phyloP scores from a whole-genome alignment of 495 filamentous ascomycete genomes.

The Lophiotrema nucula region DNA sequence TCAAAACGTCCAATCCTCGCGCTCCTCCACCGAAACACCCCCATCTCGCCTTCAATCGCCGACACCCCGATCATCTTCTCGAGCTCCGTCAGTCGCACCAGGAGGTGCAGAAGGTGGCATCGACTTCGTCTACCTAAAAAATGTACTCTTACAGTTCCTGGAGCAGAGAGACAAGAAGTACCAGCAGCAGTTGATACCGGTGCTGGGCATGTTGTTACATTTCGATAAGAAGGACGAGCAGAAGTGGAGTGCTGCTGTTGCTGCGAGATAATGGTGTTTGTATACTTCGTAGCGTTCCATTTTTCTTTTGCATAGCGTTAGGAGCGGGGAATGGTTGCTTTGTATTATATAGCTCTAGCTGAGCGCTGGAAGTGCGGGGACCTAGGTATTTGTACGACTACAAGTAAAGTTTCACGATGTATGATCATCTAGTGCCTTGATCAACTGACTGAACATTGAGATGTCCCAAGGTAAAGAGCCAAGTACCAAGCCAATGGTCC shows the following conservation, averaged over 20 bases:
- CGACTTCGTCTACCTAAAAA: constrained; percentile 91
- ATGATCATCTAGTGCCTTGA: too few relatives aligned
- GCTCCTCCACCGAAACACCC: constrained; percentile 52
- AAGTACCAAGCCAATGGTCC: too few relatives aligned
- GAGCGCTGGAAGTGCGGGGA: too few relatives aligned
- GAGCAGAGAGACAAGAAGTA: constrained; percentile 91
- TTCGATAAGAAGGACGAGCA: constrained; percentile 88
- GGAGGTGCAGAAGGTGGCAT: constrained; percentile 48
- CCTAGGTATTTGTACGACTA: too few relatives aligned
- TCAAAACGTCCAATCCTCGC: constrained; percentile 55
- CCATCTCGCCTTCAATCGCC: constrained; percentile 57
- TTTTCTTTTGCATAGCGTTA: constrained; percentile 18
- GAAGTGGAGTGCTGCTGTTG: constrained; percentile 82
- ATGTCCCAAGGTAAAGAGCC: too few relatives aligned
- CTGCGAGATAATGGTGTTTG: constrained; percentile 45
- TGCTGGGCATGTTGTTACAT: constrained; percentile 83
- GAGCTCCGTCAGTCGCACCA: constrained; percentile 45
- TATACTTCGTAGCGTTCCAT: not conserved
- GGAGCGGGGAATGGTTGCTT: too few relatives aligned
- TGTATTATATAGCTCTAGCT: too few relatives aligned
- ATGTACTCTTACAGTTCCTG: constrained; percentile 89
- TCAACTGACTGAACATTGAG: too few relatives aligned
- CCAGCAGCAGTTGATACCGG: constrained; percentile 86
- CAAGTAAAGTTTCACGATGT: too few relatives aligned
- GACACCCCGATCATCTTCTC: constrained; percentile 13